phyloP scores from a whole-genome alignment of 768 basidiomycete species.

The Exidia glandulosa region DNA sequence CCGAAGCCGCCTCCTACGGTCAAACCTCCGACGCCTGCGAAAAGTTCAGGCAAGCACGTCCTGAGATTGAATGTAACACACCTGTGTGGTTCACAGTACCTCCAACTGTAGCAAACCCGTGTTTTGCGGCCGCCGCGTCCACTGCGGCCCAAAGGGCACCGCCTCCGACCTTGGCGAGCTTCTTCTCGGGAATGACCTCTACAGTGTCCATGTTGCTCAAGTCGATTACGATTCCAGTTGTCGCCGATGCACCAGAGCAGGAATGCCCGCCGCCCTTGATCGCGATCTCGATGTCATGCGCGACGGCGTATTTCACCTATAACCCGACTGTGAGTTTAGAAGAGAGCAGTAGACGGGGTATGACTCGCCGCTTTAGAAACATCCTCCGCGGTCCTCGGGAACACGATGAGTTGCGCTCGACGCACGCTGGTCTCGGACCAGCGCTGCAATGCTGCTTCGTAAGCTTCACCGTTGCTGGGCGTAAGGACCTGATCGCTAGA shows the following conservation, averaged over 20 bases:
- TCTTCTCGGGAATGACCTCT: background rate
- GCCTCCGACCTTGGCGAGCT: slow-evolving; percentile 2
- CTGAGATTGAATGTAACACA: too few relatives aligned
- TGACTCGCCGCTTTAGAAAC: slow-evolving; percentile 9
- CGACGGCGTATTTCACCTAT: background rate
- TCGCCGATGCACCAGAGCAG: slow-evolving; percentile 1
- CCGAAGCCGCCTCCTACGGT: slow-evolving; percentile 1
- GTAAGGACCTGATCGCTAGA: background rate
- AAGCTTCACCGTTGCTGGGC: background rate
- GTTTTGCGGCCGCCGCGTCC: slow-evolving; percentile 5
- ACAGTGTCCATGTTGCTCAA: background rate
- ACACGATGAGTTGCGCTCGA: slow-evolving; percentile 1
- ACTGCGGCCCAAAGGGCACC: slow-evolving; percentile 6
- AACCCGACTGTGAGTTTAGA: too few relatives aligned
- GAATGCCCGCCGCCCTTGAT: slow-evolving; percentile 8
- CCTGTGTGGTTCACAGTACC: slow-evolving; percentile 8
- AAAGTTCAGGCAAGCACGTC: too few relatives aligned
- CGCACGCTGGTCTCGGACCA: background rate
- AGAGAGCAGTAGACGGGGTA: too few relatives aligned
- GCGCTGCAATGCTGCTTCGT: background rate
- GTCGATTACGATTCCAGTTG: slow-evolving; percentile 6
- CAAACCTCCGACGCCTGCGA: slow-evolving; percentile 1
- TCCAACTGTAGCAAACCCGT: slow-evolving; percentile 6
- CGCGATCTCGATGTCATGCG: background rate
- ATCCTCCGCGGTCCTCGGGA: slow-evolving; percentile 12